phyloP scores from a whole-genome alignment of 306 rosid species.

The Lablab purpureus region DNA sequence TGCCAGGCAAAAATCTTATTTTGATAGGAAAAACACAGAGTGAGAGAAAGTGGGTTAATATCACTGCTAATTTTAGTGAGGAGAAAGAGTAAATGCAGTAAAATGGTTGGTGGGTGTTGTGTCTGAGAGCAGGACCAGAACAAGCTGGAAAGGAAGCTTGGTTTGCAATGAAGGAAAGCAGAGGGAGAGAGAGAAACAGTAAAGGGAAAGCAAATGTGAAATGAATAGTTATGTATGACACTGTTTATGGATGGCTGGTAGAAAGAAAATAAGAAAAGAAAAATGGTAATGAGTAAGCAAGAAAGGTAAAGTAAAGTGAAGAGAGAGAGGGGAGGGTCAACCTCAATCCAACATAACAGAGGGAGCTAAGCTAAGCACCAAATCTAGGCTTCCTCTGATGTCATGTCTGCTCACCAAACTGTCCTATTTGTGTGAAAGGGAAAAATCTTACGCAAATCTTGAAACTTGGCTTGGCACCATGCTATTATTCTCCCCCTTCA shows the following conservation, averaged over 20 bases:
- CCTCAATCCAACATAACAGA: conserved; percentile 53
- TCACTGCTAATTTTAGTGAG: conserved; percentile 41
- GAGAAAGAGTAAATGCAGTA: conserved; percentile 51
- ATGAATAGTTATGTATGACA: conserved; percentile 23
- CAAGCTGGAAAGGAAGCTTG: conserved; percentile 82
- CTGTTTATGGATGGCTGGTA: conserved; percentile 7
- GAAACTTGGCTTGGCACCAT: conserved; percentile 39
- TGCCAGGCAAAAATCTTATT: conserved; percentile 70
- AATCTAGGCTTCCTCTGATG: conserved; percentile 54
- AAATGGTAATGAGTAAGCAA: conserved; percentile 46
- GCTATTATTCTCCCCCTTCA: conserved; percentile 28
- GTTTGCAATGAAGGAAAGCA: conserved; percentile 81
- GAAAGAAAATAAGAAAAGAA: not conserved
- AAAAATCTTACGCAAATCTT: conserved; percentile 35
- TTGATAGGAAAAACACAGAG: conserved; percentile 49
- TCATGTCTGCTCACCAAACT: conserved; percentile 54
- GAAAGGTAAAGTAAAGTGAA: conserved; percentile 43
- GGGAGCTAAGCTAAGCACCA: conserved; percentile 44
- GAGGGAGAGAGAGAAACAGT: conserved; percentile 53
- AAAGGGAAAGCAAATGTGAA: conserved; percentile 61
- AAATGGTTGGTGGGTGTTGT: conserved; percentile 72
- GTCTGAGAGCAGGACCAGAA: conserved; percentile 56
- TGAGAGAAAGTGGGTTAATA: conserved; percentile 26
- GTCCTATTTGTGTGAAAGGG: conserved; percentile 41
- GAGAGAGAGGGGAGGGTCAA: conserved; percentile 48